Evolutionary conservation across 225 moss, liverwort and hornwort genomes (phyloP).

Genomic region (Bryum argenteum): DNA sequence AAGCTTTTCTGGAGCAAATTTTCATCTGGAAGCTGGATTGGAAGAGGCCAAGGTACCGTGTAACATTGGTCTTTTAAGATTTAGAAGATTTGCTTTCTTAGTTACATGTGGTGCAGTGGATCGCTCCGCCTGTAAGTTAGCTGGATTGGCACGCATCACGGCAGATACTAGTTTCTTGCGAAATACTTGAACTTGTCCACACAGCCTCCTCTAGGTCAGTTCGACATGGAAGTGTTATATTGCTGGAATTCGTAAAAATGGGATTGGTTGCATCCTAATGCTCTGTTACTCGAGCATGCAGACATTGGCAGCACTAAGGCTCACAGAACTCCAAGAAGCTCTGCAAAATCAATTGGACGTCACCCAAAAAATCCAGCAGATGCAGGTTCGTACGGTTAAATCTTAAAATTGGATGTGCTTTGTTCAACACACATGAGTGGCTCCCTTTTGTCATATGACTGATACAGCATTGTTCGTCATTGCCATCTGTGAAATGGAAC

Average conservation of each 20-base stretch:
- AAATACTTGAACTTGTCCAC: neutral
- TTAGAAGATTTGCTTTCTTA: neutral
- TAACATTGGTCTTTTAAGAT: neutral
- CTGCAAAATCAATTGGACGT: slow-evolving; percentile 72
- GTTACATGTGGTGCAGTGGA: neutral
- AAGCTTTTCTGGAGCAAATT: slow-evolving; percentile 48
- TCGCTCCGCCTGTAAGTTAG: neutral
- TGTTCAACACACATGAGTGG: neutral
- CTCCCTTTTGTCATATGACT: neutral
- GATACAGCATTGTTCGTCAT: neutral
- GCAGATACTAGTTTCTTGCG: neutral
- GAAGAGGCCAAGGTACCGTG: slow-evolving; percentile 81
- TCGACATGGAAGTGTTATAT: neutral
- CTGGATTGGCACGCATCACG: neutral
- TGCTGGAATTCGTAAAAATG: slow-evolving; percentile 14
- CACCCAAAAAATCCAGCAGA: slow-evolving; percentile 65
- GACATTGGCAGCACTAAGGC: slow-evolving; percentile 81
- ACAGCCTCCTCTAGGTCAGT: neutral
- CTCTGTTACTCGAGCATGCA: slow-evolving; percentile 33
- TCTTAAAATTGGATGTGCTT: neutral
- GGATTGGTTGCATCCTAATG: neutral
- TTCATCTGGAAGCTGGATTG: slow-evolving; percentile 70
- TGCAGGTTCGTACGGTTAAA: slow-evolving; percentile 62
- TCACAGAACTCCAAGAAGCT: slow-evolving; percentile 83
- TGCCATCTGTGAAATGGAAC: neutral